These are phyloP conservation scores for Aspergillus ostianus DNA, from an alignment of 495 filamentous ascomycete genomes.

Conservation along the genomic window DNA sequence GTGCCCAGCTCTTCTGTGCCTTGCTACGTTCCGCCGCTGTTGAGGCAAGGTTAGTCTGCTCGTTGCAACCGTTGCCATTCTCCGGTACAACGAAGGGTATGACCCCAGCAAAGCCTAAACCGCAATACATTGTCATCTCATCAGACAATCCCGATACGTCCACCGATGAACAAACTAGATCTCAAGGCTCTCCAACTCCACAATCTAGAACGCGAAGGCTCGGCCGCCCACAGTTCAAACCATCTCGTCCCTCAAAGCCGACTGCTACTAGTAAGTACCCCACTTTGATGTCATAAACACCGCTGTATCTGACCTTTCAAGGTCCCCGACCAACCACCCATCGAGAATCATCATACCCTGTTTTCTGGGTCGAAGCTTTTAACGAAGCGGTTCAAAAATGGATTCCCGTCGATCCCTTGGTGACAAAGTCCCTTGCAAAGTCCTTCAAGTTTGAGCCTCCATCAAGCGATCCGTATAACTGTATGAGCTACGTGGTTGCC, in stretches of 20 bases:
- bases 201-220: constrained; percentile 33
- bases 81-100: constrained; percentile 54
- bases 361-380: constrained; percentile 94
- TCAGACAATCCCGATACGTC: constrained; percentile 37
- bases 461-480: constrained; percentile 65
- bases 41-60: constrained; percentile 87
- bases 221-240: constrained; percentile 43
- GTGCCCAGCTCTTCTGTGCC: constrained; percentile 86
- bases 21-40: constrained; percentile 75
- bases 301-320: constrained; percentile 12
- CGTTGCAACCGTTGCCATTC: constrained; percentile 80
- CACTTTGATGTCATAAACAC: background rate
- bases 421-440: constrained; percentile 72
- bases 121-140: constrained; percentile 37
- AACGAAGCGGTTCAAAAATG: constrained; percentile 83
- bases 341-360: constrained; percentile 62
- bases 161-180: constrained; percentile 23
- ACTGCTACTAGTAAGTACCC: constrained; percentile 7
- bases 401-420: constrained; percentile 83
- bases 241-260: constrained; percentile 19
- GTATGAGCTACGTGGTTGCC: constrained; percentile 77
- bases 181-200: constrained; percentile 16
- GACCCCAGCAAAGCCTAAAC: constrained; percentile 37
- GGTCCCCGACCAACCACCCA: constrained; percentile 18
- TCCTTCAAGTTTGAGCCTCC: constrained; percentile 80